Conservation (phyloP, 371 early-diverging fungal species). For the Rhizopus delemar region DNA sequence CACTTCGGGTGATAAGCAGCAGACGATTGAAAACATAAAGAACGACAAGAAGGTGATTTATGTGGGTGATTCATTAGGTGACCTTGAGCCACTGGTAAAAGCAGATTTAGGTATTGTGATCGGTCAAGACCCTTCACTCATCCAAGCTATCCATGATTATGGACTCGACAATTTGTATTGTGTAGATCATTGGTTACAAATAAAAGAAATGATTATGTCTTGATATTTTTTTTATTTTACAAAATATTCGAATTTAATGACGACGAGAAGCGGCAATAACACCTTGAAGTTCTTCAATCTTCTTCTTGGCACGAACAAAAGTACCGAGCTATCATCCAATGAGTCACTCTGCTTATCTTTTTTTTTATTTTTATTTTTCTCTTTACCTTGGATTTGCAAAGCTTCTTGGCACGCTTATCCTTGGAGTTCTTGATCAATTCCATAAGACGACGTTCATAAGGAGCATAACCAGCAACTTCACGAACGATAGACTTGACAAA, state of each 20-base stretch:
- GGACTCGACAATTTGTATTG: constrained; percentile 11
- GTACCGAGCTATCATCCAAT: constrained; percentile 91
- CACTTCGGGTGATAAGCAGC: constrained; percentile 37
- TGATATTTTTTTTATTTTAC: no score
- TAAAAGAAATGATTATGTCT: constrained; percentile 7
- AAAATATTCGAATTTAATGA: constrained; percentile 23
- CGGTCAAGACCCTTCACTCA: constrained; percentile 44
- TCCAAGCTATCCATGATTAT: constrained; percentile 18
- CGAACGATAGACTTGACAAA: constrained; percentile 94
- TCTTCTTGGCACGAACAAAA: constrained; percentile 95
- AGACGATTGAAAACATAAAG: constrained; percentile 8
- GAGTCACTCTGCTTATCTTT: constrained; percentile 80
- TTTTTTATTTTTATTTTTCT: constrained; percentile 26
- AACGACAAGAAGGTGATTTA: constrained; percentile 17
- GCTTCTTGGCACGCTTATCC: constrained; percentile 99
- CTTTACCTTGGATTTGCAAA: constrained; percentile 95
- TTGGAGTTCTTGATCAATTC: constrained; percentile 99
- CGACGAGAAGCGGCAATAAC: constrained; percentile 97
- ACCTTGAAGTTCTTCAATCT: constrained; percentile 95
- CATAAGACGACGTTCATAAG: constrained; percentile 98
- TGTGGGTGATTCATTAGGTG: constrained; percentile 48
- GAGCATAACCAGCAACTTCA: constrained; percentile 97
- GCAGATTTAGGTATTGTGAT: constrained; percentile 55
- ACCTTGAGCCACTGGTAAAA: constrained; percentile 43
- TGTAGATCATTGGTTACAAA: constrained; percentile 24